These are phyloP conservation scores for Lithohypha guttulata DNA, from an alignment of 2,329 filamentous ascomycete species.

Conservation along the genomic window DNA sequence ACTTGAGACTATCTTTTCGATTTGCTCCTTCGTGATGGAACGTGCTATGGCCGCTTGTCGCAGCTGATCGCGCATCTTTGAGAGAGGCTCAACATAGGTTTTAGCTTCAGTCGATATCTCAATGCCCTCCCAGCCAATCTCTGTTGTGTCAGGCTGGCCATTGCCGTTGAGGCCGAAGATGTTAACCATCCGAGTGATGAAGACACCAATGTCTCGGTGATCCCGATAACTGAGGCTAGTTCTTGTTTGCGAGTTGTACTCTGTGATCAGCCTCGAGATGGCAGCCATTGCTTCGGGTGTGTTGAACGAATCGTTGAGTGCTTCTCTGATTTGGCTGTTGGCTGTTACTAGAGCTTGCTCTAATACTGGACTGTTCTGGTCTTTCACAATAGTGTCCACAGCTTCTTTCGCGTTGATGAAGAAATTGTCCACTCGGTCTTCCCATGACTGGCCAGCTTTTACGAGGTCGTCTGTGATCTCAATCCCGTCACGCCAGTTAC, in stretches of 20 bases:
- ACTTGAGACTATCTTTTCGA: constrained; percentile 30
- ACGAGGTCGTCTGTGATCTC: constrained; percentile 81
- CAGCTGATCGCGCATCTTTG: constrained; percentile 47
- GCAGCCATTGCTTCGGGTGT: constrained; percentile 67
- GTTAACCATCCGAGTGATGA: constrained; percentile 72
- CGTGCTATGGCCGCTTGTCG: constrained; percentile 44
- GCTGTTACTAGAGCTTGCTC: constrained; percentile 41
- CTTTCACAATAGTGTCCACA: constrained; percentile 44
- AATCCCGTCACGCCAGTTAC: constrained; percentile 80
- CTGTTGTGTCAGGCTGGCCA: constrained; percentile 26
- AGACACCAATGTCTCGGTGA: constrained; percentile 52
- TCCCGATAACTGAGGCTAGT: constrained; percentile 37
- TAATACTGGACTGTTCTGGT: constrained; percentile 24
- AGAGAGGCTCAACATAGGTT: constrained; percentile 50
- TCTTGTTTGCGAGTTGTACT: constrained; percentile 53
- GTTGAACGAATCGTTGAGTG: constrained; percentile 77
- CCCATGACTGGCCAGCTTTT: constrained; percentile 64
- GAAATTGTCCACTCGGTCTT: constrained; percentile 64
- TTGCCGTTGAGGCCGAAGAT: constrained; percentile 62
- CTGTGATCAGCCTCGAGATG: constrained; percentile 67
- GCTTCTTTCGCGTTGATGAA: constrained; percentile 31
- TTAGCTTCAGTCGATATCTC: constrained; percentile 51
- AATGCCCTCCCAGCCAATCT: constrained; percentile 55
- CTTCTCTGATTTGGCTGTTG: constrained; percentile 49
- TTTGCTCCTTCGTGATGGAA: constrained; percentile 30